Percentiles rank a stretch among this genome's conserved stretches.
Evolutionary conservation across 805 yeast species (phyloP).

Genomic region (Saccharomyces paradoxus): DNA sequence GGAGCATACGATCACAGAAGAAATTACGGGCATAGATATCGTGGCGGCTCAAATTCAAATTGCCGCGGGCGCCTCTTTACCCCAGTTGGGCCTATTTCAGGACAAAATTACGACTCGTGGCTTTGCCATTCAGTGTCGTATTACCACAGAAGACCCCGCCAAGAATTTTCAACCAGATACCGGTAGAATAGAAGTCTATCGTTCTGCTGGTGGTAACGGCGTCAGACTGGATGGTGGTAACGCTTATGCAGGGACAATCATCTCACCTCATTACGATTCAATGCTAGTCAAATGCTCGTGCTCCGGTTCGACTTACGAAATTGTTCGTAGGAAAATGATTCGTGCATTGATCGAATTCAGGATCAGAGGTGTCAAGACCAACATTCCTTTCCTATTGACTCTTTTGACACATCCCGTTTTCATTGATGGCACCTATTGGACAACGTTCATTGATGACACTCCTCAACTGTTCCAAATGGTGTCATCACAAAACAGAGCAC

Average conservation of each 20-base stretch:
- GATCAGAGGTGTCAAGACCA: slow-evolving; percentile 96
- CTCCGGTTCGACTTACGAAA: slow-evolving; percentile 92
- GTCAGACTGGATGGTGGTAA: slow-evolving; percentile 97
- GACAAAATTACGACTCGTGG: slow-evolving; percentile 93
- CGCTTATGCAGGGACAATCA: slow-evolving; percentile 91
- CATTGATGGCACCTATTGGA: slow-evolving; percentile 83
- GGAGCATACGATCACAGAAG: slow-evolving; percentile 96
- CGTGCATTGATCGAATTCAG: slow-evolving; percentile 93
- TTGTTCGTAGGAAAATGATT: slow-evolving; percentile 92
- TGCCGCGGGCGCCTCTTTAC: slow-evolving; percentile 92
- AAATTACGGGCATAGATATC: slow-evolving; percentile 91
- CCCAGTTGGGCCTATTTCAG: slow-evolving; percentile 82
- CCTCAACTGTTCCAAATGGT: slow-evolving; percentile 91
- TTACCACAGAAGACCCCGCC: slow-evolving; percentile 94
- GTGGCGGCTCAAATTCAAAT: slow-evolving; percentile 98
- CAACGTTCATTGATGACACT: slow-evolving; percentile 97
- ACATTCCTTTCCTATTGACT: slow-evolving; percentile 89
- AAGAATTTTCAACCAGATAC: slow-evolving; percentile 96
- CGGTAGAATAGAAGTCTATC: slow-evolving; percentile 92
- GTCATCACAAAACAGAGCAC: slow-evolving; percentile 91
- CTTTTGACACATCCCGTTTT: slow-evolving; percentile 81
- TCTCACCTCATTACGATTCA: slow-evolving; percentile 93
- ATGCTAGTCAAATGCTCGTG: slow-evolving; percentile 95
- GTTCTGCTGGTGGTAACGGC: slow-evolving; percentile 98
- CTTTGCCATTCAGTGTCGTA: slow-evolving; percentile 97